These are phyloP conservation scores for Dentipellis fragilis DNA, from an alignment of 768 basidiomycete species.

Conservation along the genomic window DNA sequence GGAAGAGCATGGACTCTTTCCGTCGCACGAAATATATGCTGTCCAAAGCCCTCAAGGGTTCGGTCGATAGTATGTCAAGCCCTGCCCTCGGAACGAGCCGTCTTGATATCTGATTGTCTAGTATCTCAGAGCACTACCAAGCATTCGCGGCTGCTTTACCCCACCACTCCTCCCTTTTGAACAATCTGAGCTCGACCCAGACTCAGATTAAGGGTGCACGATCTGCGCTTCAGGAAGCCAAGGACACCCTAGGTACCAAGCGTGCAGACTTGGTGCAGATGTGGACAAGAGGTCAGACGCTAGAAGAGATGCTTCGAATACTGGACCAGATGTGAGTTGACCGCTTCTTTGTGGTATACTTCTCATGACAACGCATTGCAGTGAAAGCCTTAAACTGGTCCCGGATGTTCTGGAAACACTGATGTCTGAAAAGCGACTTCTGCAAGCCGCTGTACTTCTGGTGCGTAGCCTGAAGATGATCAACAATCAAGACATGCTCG, in stretches of 20 bases:
- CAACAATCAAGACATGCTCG: slow-evolving; percentile 85
- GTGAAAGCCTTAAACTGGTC: slow-evolving; percentile 77
- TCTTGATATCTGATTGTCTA: neutral
- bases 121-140: slow-evolving; percentile 71
- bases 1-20: slow-evolving; percentile 73
- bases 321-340: slow-evolving; percentile 76
- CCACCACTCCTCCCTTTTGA: slow-evolving; percentile 73
- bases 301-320: slow-evolving; percentile 93
- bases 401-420: slow-evolving; percentile 88
- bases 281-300: slow-evolving; percentile 79
- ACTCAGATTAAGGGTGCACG: slow-evolving; percentile 65
- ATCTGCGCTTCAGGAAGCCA: slow-evolving; percentile 62
- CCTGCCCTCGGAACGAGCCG: slow-evolving; percentile 9
- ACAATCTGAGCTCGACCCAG: slow-evolving; percentile 65
- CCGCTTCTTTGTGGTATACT: neutral
- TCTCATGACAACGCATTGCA: slow-evolving; percentile 3
- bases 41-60: slow-evolving; percentile 73
- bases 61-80: slow-evolving; percentile 67
- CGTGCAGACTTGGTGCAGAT: slow-evolving; percentile 85
- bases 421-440: slow-evolving; percentile 90
- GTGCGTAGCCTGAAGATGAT: slow-evolving; percentile 84
- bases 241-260: slow-evolving; percentile 70
- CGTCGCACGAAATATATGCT: slow-evolving; percentile 66
- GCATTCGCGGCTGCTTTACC: slow-evolving; percentile 92
- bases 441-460: slow-evolving; percentile 82